These are phyloP conservation scores for Saccharomycopsis sp. DNA, from an alignment of 805 yeast species.

Conservation along the genomic window DNA sequence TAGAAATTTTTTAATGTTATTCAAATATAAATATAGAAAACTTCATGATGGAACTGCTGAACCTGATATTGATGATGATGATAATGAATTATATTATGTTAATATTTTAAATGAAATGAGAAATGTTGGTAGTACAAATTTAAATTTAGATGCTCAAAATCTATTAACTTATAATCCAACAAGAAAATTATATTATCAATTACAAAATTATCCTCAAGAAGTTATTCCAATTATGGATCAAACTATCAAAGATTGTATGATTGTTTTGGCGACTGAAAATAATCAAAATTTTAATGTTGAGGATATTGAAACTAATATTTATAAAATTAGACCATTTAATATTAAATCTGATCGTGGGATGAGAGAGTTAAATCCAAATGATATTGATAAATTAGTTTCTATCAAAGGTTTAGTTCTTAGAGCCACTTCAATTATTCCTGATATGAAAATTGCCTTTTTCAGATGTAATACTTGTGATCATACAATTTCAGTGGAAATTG, in stretches of 20 bases:
- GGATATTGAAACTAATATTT: slow-evolving; percentile 70
- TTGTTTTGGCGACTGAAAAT: slow-evolving; percentile 54
- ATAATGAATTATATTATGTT: slow-evolving; percentile 66
- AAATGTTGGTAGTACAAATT: slow-evolving; percentile 66
- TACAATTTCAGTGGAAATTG: slow-evolving; percentile 83
- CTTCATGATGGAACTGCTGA: slow-evolving; percentile 33
- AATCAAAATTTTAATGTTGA: slow-evolving; percentile 39
- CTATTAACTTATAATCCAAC: slow-evolving; percentile 67
- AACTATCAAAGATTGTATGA: slow-evolving; percentile 81
- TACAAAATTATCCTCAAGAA: slow-evolving; percentile 92
- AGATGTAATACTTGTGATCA: slow-evolving; percentile 93
- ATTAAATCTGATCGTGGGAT: slow-evolving; percentile 66
- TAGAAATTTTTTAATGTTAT: slow-evolving; percentile 73
- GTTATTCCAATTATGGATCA: slow-evolving; percentile 97
- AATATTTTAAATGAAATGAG: slow-evolving; percentile 66
- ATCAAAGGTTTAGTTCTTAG: slow-evolving; percentile 87
- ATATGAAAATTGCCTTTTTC: slow-evolving; percentile 95
- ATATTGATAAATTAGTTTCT: slow-evolving; percentile 85
- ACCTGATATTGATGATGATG: slow-evolving; percentile 34
- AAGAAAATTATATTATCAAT: slow-evolving; percentile 70
- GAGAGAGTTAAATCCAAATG: slow-evolving; percentile 89
- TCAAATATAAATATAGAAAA: slow-evolving; percentile 67
- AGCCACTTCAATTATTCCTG: slow-evolving; percentile 87
- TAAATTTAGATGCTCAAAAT: slow-evolving; percentile 78
- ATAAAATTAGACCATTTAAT: slow-evolving; percentile 84